Percentiles rank a stretch among this genome's conserved stretches.
Evolutionary conservation across 495 filamentous ascomycete species (phyloP).

Genomic region (Evansstolkia leycettana): DNA sequence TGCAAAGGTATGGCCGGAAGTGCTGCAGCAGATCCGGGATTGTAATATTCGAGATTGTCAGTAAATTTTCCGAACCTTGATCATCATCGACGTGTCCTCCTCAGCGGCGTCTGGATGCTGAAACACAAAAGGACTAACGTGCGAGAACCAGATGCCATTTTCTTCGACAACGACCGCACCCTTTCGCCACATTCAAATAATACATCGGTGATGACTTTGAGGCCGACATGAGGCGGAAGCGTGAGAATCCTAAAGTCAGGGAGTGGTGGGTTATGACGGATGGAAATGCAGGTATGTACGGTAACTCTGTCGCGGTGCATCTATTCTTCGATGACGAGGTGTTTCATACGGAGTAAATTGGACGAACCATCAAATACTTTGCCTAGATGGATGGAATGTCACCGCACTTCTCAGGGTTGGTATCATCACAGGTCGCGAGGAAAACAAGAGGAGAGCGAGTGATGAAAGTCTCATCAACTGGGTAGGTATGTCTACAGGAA

Average conservation of each 20-base stretch:
- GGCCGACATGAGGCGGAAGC: constrained; percentile 61
- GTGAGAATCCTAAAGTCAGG: constrained; percentile 52
- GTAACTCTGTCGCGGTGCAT: no score
- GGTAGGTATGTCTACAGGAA: no score
- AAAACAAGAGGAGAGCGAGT: no score
- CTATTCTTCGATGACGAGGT: neutral
- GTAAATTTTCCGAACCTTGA: constrained; percentile 5
- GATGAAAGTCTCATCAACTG: no score
- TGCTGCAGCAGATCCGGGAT: constrained; percentile 57
- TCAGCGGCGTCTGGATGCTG: no score
- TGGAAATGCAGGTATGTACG: constrained; percentile 53
- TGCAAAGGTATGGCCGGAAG: constrained; percentile 60
- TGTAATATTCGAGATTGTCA: constrained; percentile 65
- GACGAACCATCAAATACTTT: no score
- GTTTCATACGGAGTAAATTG: no score
- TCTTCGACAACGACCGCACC: constrained; percentile 47
- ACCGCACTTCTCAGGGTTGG: no score
- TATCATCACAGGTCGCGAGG: no score
- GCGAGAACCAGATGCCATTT: constrained; percentile 66
- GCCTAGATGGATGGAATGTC: no score
- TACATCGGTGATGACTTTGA: constrained; percentile 59
- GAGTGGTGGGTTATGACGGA: constrained; percentile 77
- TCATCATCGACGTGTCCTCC: no score
- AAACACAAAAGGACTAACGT: no score
- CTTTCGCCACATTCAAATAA: constrained; percentile 68